phyloP scores from a whole-genome alignment of 2,329 filamentous ascomycete species.

The Boeremia exigua region DNA sequence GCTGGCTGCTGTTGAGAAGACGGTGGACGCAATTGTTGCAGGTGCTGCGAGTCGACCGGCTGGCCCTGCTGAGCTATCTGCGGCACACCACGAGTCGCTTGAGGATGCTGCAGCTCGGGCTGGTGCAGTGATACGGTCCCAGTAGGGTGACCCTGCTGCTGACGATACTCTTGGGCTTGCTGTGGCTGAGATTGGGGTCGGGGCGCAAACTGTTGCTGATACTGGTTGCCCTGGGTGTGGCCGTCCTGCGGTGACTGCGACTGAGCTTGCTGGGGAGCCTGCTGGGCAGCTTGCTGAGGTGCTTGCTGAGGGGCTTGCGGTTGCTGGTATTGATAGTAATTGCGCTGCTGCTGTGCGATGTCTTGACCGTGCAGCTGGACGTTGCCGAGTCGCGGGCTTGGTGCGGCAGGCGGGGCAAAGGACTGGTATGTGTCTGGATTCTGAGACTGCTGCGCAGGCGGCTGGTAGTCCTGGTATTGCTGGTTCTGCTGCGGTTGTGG shows the following conservation, averaged over 20 bases:
- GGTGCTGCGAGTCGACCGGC: slow-evolving; percentile 36
- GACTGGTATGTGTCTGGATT: slow-evolving; percentile 40
- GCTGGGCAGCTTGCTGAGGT: slow-evolving; percentile 22
- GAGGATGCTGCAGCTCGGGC: slow-evolving; percentile 42
- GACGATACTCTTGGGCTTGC: slow-evolving; percentile 40
- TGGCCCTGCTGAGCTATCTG: slow-evolving; percentile 39
- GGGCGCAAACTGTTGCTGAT: slow-evolving; percentile 35
- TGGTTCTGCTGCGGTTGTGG: slow-evolving; percentile 33
- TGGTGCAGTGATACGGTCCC: slow-evolving; percentile 40
- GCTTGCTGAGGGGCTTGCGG: slow-evolving; percentile 26
- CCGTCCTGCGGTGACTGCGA: slow-evolving; percentile 36
- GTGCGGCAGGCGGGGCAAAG: slow-evolving; percentile 40
- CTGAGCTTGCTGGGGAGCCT: slow-evolving; percentile 31
- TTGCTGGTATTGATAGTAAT: slow-evolving; percentile 43
- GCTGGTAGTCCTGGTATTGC: slow-evolving; percentile 42
- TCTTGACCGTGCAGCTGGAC: slow-evolving; percentile 40
- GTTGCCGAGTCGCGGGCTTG: slow-evolving; percentile 38
- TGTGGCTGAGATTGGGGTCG: slow-evolving; percentile 40
- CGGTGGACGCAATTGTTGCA: slow-evolving; percentile 42
- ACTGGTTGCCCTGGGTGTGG: slow-evolving; percentile 33
- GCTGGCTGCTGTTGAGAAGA: slow-evolving; percentile 44
- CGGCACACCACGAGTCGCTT: slow-evolving; percentile 36
- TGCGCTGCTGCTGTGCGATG: slow-evolving; percentile 34
- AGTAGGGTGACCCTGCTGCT: slow-evolving; percentile 31
- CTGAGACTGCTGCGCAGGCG: slow-evolving; percentile 29